Base-by-base conservation (phyloP, 1,284 basidiomycete genomes). In the Sanguinoderma infundibulare region DNA sequence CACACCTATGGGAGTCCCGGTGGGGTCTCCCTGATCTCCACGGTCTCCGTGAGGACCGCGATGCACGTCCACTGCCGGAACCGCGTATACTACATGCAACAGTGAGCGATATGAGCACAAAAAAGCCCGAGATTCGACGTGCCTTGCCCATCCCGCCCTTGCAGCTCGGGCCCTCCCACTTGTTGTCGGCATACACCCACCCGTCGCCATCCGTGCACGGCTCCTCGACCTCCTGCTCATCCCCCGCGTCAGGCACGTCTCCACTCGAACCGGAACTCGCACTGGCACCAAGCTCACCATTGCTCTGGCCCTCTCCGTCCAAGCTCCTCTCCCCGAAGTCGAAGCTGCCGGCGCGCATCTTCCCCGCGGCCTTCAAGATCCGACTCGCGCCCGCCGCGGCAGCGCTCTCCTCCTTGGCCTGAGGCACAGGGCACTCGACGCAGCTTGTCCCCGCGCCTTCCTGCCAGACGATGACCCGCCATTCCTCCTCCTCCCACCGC, bases 141-240 rank as follows among this genome's bases (percentile, higher is more conserved):
- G 85, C 84, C 80, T 95, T 95, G 69, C 96, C 93, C 76, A 97
- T 86, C 1, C 95, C 94, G 47, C 91, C 92, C 69, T 89, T 91
- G 55, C 80, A 80, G 61, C 85, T 88, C 63, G 87, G 83, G 55
- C 81, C 85, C 70, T 98, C 96, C 96, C 96, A 98, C 72, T 97
- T 96, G 75, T 98, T 98, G 71, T 97, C 96, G 2, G 90, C 92
- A 73, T 96, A 98, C 34, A 96, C 85, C 96, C 96, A 98, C 0
- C 96, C 96, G 61, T 97, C 94, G 1, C 81, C 72, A 73, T 98
- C 96, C 0, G 95, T 97, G 49, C 79, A 76, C 46, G 83, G 76
- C 34, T 81, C 82, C 42, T 79, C 78, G 15, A 74, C 73, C 30
- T 75, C 72, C 0, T 69, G 70, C 0, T 62, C 63, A 17, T 67